Percentiles rank a stretch among this genome's conserved stretches.
These are phyloP conservation scores for Cordyceps pruinosa DNA, from an alignment of 2,329 filamentous ascomycete genomes.

Conservation along the genomic window DNA sequence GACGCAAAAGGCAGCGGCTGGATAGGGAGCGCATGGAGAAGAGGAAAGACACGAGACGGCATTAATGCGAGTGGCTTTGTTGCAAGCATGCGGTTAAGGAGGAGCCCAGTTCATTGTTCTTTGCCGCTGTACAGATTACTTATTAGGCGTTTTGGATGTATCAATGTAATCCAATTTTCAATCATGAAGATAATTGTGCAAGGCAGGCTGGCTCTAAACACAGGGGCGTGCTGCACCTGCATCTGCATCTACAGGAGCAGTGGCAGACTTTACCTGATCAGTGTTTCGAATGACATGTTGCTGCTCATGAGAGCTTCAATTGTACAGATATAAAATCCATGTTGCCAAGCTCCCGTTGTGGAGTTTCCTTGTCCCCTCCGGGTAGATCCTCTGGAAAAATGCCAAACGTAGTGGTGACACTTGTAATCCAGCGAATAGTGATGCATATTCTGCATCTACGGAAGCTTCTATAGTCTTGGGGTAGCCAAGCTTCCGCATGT, in stretches of 20 bases:
- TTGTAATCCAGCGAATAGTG: no score
- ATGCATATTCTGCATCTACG: no score
- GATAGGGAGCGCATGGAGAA: conserved; percentile 72
- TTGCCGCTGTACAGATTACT: conserved; percentile 3
- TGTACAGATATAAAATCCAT: no score
- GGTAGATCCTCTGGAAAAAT: no score
- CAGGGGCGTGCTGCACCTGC: not conserved
- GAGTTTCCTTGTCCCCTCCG: no score
- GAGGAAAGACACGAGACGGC: conserved; percentile 40
- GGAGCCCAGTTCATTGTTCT: not conserved
- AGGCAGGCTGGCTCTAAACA: not conserved
- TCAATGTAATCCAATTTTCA: not conserved
- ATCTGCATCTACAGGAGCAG: not conserved
- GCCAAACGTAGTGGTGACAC: no score
- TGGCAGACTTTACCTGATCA: not conserved
- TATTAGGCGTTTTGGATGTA: conserved; percentile 3
- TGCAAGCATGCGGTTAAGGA: not conserved
- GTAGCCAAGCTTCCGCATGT: not conserved
- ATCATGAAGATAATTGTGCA: not conserved
- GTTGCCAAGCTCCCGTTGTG: no score
- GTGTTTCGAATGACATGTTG: no score
- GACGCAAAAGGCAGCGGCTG: conserved; percentile 79
- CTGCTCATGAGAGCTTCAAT: no score
- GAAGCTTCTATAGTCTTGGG: not conserved
- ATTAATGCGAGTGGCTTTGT: not conserved